phyloP scores from a whole-genome alignment of 2,329 filamentous ascomycete genomes.

The Herpomyces periplanetae region DNA sequence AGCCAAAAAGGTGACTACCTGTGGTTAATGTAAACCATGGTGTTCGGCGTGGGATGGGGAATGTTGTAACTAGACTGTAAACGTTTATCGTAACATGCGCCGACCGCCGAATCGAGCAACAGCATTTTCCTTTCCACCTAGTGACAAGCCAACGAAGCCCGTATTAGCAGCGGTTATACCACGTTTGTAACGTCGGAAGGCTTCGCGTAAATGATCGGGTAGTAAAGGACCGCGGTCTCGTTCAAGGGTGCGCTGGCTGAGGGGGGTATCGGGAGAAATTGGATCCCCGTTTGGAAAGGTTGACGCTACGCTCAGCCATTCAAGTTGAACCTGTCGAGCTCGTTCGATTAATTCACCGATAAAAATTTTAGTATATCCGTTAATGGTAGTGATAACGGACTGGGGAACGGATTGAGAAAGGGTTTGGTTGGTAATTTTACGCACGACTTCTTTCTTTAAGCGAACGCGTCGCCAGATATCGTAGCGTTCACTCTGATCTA shows the following conservation, averaged over 20 bases:
- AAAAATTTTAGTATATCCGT: slow-evolving; percentile 33
- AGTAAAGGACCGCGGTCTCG: slow-evolving; percentile 17
- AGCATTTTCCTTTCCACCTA: too few species aligned
- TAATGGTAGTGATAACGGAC: slow-evolving; percentile 33
- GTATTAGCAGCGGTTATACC: too few species aligned
- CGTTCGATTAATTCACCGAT: slow-evolving; percentile 33
- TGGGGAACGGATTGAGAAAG: slow-evolving; percentile 37
- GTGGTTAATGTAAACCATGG: too few species aligned
- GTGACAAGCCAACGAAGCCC: too few species aligned
- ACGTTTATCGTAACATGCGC: too few species aligned
- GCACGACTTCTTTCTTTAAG: slow-evolving; percentile 23
- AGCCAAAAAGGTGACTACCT: too few species aligned
- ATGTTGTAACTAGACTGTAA: too few species aligned
- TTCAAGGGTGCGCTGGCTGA: not conserved
- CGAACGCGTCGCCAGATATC: slow-evolving; percentile 28
- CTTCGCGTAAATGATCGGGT: slow-evolving; percentile 34
- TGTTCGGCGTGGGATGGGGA: too few species aligned
- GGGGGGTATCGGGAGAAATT: slow-evolving; percentile 4
- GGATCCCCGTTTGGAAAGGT: slow-evolving; percentile 17
- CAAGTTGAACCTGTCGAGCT: slow-evolving; percentile 25
- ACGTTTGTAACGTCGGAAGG: slow-evolving; percentile 26
- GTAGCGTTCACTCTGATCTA: slow-evolving; percentile 25
- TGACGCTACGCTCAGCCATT: slow-evolving; percentile 20
- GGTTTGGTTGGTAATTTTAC: slow-evolving; percentile 36
- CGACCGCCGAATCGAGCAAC: too few species aligned